Evolutionary conservation across 306 rosid species (phyloP), one percentile per base, ranked within the genome.

Genomic region (Rosa multiflora): DNA sequence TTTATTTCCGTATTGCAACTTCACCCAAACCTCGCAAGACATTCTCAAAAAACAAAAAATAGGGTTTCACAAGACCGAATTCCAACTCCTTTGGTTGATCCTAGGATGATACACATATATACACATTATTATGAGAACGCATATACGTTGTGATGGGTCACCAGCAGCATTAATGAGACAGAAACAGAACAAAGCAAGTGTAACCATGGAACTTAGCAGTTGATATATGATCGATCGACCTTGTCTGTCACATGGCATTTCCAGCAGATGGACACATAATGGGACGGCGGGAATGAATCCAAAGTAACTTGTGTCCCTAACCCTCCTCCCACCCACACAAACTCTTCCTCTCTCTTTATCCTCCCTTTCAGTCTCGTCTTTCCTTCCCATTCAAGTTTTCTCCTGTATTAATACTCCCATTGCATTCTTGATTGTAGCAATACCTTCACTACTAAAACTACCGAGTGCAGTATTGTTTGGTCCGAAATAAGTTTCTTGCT

Each of bases 251-350:
- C 70, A 66, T 66, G 71, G 23, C 71, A 39, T 66, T 66, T 5
- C 44, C 43, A 32, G 67, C 9, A 58, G 8, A 32, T 32, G 3
- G 29, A 12, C 43, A 32, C 70, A 40, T 17, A 29, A 44, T 76
- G 75, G 39, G 64, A 10, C 79, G 70, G 70, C 73, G 77, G 76
- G 42, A 75, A 76, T 80, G 82, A 71, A 84, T 80, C 88, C 79
- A 81, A 81, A 74, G 81, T 52, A 62, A 76, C 64, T 71, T 61
- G 73, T 29, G 74, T 48, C 64, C 71, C 48, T 72, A 85, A 81
- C 72, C 66, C 78, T 81, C 82, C 81, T 74, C 78, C 83, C 85
- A 67, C 85, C 66, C 80, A 62, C 26, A 11, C 40, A 39, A 48
- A 35, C 53, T 4, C 66, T 3, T 8, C 0, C 35, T 58, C n/a